Evolutionary conservation across 2,329 filamentous ascomycete genomes (phyloP).

Genomic region (Diaporthe sp.): DNA sequence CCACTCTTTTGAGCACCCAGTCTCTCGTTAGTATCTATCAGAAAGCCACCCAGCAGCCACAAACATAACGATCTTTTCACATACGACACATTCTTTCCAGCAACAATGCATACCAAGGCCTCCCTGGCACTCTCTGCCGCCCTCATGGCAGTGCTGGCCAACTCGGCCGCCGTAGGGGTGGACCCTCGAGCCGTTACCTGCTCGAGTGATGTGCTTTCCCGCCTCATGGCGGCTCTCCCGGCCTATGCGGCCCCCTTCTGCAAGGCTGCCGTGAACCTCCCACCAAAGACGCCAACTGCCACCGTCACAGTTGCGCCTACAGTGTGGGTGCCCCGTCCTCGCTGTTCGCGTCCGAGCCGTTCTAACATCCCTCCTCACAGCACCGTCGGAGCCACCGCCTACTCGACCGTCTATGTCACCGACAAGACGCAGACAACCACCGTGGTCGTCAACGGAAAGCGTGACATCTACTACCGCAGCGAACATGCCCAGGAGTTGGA

Average conservation of each 20-base stretch:
- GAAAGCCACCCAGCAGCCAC: background rate
- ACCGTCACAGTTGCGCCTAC: slow-evolving; percentile 29
- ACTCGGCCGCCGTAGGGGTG: slow-evolving; percentile 1
- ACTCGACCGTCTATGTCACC: slow-evolving; percentile 26
- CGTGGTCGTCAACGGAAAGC: slow-evolving; percentile 31
- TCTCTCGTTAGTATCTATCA: background rate
- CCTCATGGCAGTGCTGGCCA: slow-evolving; percentile 13
- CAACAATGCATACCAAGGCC: slow-evolving; percentile 19
- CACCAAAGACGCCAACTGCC: slow-evolving; percentile 7
- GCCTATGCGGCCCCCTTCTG: slow-evolving; percentile 29
- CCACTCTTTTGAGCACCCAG: slow-evolving; percentile 8
- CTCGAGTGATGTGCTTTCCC: background rate
- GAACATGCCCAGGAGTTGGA: background rate
- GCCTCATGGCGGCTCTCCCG: slow-evolving; percentile 24
- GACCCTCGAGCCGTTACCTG: slow-evolving; percentile 20
- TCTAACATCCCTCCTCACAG: background rate
- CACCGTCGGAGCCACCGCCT: slow-evolving; percentile 17
- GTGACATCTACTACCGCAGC: background rate
- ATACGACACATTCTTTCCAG: background rate
- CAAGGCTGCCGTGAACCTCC: slow-evolving; percentile 15
- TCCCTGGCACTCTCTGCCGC: slow-evolving; percentile 12
- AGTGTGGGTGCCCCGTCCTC: background rate
- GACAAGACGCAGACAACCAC: slow-evolving; percentile 29
- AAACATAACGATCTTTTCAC: background rate
- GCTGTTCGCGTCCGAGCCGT: too few species aligned